Percentiles rank a stretch among this genome's conserved stretches.
phyloP scores from a whole-genome alignment of 768 basidiomycete genomes.

The Rhizopogon vulgaris region DNA sequence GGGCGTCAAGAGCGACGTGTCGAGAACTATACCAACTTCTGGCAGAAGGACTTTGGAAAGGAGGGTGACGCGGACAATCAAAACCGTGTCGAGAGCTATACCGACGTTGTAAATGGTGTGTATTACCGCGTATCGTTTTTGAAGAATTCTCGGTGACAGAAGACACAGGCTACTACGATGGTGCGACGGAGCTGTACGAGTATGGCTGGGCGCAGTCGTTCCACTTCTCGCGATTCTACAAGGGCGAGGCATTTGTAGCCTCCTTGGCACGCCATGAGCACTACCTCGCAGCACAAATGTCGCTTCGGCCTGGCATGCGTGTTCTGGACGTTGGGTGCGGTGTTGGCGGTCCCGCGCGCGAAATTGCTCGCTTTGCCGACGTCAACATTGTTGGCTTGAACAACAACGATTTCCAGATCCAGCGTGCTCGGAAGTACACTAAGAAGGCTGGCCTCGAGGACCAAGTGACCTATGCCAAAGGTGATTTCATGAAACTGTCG shows the following conservation, averaged over 20 bases:
- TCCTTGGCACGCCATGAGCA: slow-evolving; percentile 88
- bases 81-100: slow-evolving; percentile 75
- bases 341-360: slow-evolving; percentile 88
- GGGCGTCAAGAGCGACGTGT: slow-evolving; percentile 65
- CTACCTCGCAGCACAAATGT: slow-evolving; percentile 83
- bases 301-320: slow-evolving; percentile 77
- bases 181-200: slow-evolving; percentile 87
- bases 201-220: slow-evolving; percentile 84
- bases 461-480: slow-evolving; percentile 75
- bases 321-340: slow-evolving; percentile 96
- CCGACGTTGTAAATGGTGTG: slow-evolving; percentile 88
- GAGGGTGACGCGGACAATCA: slow-evolving; percentile 64
- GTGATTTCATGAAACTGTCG: slow-evolving; percentile 89
- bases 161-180: slow-evolving; percentile 83
- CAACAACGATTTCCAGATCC: slow-evolving; percentile 91
- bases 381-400: slow-evolving; percentile 76
- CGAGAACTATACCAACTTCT: slow-evolving; percentile 84
- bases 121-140: slow-evolving; percentile 1
- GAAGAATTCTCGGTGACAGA: neutral
- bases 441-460: slow-evolving; percentile 60
- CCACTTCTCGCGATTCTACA: slow-evolving; percentile 94
- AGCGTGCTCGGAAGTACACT: slow-evolving; percentile 76
- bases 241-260: slow-evolving; percentile 67
- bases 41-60: slow-evolving; percentile 75
- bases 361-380: slow-evolving; percentile 86